Base-by-base conservation (phyloP, 108 stramenopile species). In the Cyclotella kingstonii region DNA sequence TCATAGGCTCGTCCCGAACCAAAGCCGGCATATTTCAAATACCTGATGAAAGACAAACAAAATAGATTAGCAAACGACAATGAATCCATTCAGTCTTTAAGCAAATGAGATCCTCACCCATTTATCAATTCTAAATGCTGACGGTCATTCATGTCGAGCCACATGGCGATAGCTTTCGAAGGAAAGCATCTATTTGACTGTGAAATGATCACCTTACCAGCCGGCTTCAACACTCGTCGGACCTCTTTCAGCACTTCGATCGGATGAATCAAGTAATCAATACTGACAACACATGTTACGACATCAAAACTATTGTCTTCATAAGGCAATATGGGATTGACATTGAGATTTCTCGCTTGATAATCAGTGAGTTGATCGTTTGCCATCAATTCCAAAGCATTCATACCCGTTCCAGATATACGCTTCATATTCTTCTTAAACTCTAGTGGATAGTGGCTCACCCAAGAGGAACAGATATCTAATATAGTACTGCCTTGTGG, bases 391-490 rank as follows among this genome's bases (percentile, higher is more conserved):
- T 97, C 95, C 46, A 84, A 65, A 43, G 79, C 52, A 71, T 89
- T 95, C 81, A 97, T 97, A 5, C 96, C 96, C 36, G 86, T 89
- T 7, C 78, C 93, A 42, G 77, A 85, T 51, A 94, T 85, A 6
- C 82, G 78, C 27, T 73, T 69, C 86, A 91, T 89, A 5, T 55
- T 81, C 17, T 74, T 48, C 38, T 85, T 85, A 54, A 92, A 92
- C 73, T 92, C 90, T 49, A 86, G 48, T 31, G 83, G 83, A 58
- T 81, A 84, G 48, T 84, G 93, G 53, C 80, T 82, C 21, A 98
- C 95, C 97, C 97, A 98, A 3, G 83, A 85, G 33, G 90, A 91
- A 60, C 95, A 96, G 63, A 98, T 96, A 79, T 98, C 97, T 42
- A 98, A 70, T 50, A 98, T 87, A 19, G 78, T 77, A 9, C 83